These are phyloP conservation scores for Tetrahymena malaccensis DNA, from an alignment of 73 alveolate genomes.

Conservation along the genomic window DNA sequence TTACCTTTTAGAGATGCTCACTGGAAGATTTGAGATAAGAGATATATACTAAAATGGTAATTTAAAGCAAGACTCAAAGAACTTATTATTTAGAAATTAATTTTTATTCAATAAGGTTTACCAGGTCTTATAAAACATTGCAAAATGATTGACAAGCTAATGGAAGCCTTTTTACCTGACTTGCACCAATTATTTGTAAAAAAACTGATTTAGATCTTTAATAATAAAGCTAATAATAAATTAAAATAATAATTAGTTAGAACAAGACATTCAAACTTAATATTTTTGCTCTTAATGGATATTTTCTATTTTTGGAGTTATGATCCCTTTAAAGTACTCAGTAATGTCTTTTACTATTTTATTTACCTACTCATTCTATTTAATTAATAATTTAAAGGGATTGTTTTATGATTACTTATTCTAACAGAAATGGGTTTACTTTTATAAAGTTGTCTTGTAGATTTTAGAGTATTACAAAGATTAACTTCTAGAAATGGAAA, in stretches of 20 bases:
- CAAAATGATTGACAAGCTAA: slow-evolving; percentile 5
- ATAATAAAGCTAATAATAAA: background rate
- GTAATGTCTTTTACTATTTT: background rate
- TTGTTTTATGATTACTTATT: background rate
- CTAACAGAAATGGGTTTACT: background rate
- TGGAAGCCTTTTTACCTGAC: background rate
- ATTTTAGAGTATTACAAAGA: background rate
- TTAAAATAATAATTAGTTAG: background rate
- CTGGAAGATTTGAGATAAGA: slow-evolving; percentile 48
- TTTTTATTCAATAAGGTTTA: background rate
- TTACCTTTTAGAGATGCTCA: slow-evolving; percentile 45
- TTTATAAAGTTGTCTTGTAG: background rate
- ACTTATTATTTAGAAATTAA: background rate
- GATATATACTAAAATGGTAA: slow-evolving; percentile 40
- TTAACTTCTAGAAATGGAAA: background rate
- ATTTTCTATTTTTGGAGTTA: background rate
- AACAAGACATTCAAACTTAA: background rate
- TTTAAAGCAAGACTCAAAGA: no score
- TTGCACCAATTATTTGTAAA: background rate
- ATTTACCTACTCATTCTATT: background rate
- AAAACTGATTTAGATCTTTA: background rate
- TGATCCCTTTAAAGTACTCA: background rate
- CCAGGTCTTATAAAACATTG: slow-evolving; percentile 36
- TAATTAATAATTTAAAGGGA: background rate
- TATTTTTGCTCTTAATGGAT: background rate